Conservation (phyloP, 2,329 filamentous ascomycete species). For the Leptodontidium sp. region DNA sequence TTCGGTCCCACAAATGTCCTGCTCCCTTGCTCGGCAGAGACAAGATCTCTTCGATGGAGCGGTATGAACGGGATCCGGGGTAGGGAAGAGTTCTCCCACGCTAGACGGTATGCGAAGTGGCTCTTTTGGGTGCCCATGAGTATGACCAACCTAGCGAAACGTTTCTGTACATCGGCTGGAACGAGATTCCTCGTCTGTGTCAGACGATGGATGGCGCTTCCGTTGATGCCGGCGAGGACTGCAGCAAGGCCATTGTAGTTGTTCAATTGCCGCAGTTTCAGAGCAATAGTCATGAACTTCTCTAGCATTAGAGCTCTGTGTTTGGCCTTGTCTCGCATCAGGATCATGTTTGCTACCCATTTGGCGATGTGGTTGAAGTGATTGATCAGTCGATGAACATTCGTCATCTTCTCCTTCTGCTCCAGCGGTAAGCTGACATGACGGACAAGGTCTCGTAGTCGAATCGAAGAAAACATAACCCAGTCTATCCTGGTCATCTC, state of each 20-base stretch:
- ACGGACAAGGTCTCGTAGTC: slow-evolving; percentile 89
- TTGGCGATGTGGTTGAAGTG: slow-evolving; percentile 89
- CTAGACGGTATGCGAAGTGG: slow-evolving; percentile 93
- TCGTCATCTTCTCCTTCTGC: slow-evolving; percentile 78
- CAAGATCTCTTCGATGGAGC: slow-evolving; percentile 86
- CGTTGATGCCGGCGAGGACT: slow-evolving; percentile 90
- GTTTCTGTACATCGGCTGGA: slow-evolving; percentile 74
- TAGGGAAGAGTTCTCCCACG: slow-evolving; percentile 93
- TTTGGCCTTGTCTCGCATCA: slow-evolving; percentile 94
- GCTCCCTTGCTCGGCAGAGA: slow-evolving; percentile 92
- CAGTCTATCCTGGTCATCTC: slow-evolving; percentile 97
- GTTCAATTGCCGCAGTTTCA: slow-evolving; percentile 87
- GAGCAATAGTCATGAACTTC: slow-evolving; percentile 92
- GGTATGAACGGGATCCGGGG: slow-evolving; percentile 95
- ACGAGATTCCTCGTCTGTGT: slow-evolving; percentile 81
- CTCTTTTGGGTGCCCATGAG: slow-evolving; percentile 94
- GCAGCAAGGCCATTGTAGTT: slow-evolving; percentile 98
- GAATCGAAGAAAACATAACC: slow-evolving; percentile 97
- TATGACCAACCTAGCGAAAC: slow-evolving; percentile 87
- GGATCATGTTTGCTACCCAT: slow-evolving; percentile 83
- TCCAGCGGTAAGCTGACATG: slow-evolving; percentile 81
- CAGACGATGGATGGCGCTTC: slow-evolving; percentile 84
- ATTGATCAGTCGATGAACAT: slow-evolving; percentile 92
- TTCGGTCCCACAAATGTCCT: slow-evolving; percentile 82
- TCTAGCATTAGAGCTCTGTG: slow-evolving; percentile 91